A percentile compares a stretch with the other conserved stretches of the same genome.
Evolutionary conservation across 306 rosid species (phyloP).

Genomic region (Rosa multiflora): DNA sequence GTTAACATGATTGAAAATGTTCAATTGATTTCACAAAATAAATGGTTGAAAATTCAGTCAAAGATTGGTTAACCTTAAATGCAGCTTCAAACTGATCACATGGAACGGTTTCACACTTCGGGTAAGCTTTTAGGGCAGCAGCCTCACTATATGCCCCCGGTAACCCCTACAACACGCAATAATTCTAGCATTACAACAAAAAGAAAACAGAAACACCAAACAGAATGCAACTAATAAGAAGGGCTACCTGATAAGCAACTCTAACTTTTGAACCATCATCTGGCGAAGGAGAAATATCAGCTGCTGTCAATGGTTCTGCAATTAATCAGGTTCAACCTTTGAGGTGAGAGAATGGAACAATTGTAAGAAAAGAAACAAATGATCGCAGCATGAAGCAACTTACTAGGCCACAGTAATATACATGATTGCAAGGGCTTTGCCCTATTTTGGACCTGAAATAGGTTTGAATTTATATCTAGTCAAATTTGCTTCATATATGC

Average conservation of each 20-base stretch:
- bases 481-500: background rate
- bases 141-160: constrained; percentile 90
- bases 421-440: background rate
- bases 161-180: constrained; percentile 52
- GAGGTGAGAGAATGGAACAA: constrained; percentile 10
- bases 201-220: constrained; percentile 18
- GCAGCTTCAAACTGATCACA: constrained; percentile 85
- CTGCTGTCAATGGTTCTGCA: constrained; percentile 76
- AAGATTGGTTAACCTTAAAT: constrained; percentile 58
- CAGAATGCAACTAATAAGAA: constrained; percentile 14
- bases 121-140: constrained; percentile 85
- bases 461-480: background rate
- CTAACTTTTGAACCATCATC: constrained; percentile 67
- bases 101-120: constrained; percentile 83
- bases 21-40: background rate
- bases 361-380: constrained; percentile 3
- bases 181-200: constrained; percentile 25
- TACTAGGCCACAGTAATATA: background rate
- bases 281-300: constrained; percentile 36
- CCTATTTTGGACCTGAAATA: constrained; percentile 7
- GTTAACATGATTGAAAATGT: constrained; percentile 2
- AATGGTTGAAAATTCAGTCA: background rate
- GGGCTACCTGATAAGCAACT: constrained; percentile 83
- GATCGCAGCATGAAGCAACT: constrained; percentile 20
- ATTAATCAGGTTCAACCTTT: constrained; percentile 27